phyloP scores from a whole-genome alignment of 169 alveolate species.

The Theileria orientalis region DNA sequence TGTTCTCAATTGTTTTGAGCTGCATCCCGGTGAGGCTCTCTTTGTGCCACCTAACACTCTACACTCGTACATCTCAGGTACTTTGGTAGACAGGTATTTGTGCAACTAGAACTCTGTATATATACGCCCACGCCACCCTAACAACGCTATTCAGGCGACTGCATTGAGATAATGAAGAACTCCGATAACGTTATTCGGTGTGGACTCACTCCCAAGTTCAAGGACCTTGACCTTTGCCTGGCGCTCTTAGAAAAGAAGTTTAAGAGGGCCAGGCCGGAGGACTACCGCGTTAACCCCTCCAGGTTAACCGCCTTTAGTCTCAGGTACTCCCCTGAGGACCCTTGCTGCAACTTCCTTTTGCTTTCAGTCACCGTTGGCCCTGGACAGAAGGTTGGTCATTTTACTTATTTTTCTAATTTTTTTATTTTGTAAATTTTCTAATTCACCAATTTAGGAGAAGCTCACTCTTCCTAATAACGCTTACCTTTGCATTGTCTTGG shows the following conservation, averaged over 20 bases:
- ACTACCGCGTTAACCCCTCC: conserved; percentile 8
- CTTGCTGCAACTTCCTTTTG: conserved; percentile 27
- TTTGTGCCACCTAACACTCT: conserved; percentile 89
- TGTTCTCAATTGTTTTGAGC: conserved; percentile 82
- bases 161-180: conserved; percentile 92
- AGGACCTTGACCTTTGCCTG: conserved; percentile 67
- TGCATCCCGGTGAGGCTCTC: conserved; percentile 88
- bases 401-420: too few relatives aligned
- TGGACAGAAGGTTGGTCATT: conserved; percentile 18
- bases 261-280: conserved; percentile 7
- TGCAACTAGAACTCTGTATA: too few relatives aligned
- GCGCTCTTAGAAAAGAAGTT: conserved; percentile 15
- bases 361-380: conserved; percentile 28
- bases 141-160: conserved; percentile 89
- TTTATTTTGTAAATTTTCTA: not conserved
- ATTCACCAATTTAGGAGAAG: conserved; percentile 10
- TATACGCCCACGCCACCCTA: too few relatives aligned
- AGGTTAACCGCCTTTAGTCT: not conserved
- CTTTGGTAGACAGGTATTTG: too few relatives aligned
- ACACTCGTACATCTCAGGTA: conserved; percentile 87
- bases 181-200: conserved; percentile 95
- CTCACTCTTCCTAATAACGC: conserved; percentile 4
- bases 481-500: conserved; percentile 19
- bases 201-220: conserved; percentile 93
- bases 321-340: conserved; percentile 38